Percentiles rank a stretch among this genome's conserved stretches.
Conservation (phyloP, 2,329 filamentous ascomycete species). For the Ploettnerulaceae sp. region DNA sequence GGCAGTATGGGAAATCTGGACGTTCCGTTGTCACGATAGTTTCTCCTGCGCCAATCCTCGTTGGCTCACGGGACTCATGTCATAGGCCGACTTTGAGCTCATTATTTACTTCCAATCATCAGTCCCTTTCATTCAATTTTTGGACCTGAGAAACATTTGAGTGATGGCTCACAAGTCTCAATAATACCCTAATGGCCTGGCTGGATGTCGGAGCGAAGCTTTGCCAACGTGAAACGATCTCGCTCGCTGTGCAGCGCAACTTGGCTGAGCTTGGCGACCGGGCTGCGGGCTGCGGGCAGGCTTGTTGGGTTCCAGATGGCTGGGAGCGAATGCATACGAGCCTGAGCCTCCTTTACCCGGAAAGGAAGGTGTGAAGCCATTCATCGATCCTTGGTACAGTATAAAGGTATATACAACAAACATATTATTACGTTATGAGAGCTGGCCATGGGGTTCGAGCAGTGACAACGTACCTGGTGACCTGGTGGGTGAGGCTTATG, state of each 20-base stretch:
- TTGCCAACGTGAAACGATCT: constrained; percentile 6
- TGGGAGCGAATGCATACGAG: not conserved
- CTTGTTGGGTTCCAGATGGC: not conserved
- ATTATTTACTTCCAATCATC: not conserved
- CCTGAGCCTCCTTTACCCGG: too few species aligned
- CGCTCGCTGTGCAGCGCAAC: too few species aligned
- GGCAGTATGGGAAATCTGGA: not conserved
- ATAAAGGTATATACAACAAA: too few species aligned
- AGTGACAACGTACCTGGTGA: too few species aligned
- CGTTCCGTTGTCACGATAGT: not conserved
- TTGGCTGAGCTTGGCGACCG: not conserved
- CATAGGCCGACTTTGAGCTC: not conserved
- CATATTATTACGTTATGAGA: too few species aligned
- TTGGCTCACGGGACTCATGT: not conserved
- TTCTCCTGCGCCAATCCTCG: not conserved
- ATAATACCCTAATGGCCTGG: not conserved
- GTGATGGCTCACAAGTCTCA: too few species aligned
- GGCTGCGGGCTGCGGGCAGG: not conserved
- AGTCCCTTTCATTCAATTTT: not conserved
- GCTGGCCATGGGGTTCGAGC: too few species aligned
- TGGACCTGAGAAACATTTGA: not conserved
- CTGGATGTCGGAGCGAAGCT: not conserved
- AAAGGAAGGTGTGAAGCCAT: too few species aligned
- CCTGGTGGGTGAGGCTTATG: too few species aligned
- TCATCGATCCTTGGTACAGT: too few species aligned